Evolutionary conservation across 257 asterid genomes (phyloP).

Genomic region (Oldenlandia corymbosa): DNA sequence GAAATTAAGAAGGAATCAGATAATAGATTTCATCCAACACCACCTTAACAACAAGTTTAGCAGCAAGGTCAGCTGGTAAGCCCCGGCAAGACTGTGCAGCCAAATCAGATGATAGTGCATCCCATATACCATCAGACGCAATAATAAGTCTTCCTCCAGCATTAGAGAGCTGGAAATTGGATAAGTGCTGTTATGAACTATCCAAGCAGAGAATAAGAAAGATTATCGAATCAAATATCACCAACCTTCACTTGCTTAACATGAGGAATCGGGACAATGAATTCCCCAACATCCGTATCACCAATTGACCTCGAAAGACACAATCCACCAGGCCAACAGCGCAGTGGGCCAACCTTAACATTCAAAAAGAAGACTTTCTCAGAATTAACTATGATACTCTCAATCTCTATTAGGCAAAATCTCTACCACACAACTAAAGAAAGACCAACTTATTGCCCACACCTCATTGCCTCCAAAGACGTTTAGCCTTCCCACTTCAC

Average conservation of each 20-base stretch:
- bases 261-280: constrained; percentile 91
- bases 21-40: not conserved
- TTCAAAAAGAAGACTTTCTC: constrained; percentile 11
- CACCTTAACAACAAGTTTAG: constrained; percentile 97
- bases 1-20: not conserved
- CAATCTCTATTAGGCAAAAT: not conserved
- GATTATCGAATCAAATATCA: constrained; percentile 15
- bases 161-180: constrained; percentile 60
- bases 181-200: constrained; percentile 9
- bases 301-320: constrained; percentile 98
- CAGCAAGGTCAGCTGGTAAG: constrained; percentile 94
- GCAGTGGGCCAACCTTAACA: constrained; percentile 90
- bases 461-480: constrained; percentile 92
- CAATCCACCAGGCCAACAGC: constrained; percentile 99
- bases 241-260: constrained; percentile 98
- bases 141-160: constrained; percentile 98
- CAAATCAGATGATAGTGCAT: constrained; percentile 73
- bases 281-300: constrained; percentile 96
- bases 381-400: not conserved
- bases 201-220: constrained; percentile 6
- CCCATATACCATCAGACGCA: constrained; percentile 99
- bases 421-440: not conserved
- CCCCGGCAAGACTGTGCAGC: constrained; percentile 97
- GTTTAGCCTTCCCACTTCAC: constrained; percentile 93
- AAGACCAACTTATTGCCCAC: not conserved